Percentiles rank a stretch among this genome's conserved stretches.
These are phyloP conservation scores for Barbatosphaeria neglecta DNA, from an alignment of 495 filamentous ascomycete species.

Conservation along the genomic window DNA sequence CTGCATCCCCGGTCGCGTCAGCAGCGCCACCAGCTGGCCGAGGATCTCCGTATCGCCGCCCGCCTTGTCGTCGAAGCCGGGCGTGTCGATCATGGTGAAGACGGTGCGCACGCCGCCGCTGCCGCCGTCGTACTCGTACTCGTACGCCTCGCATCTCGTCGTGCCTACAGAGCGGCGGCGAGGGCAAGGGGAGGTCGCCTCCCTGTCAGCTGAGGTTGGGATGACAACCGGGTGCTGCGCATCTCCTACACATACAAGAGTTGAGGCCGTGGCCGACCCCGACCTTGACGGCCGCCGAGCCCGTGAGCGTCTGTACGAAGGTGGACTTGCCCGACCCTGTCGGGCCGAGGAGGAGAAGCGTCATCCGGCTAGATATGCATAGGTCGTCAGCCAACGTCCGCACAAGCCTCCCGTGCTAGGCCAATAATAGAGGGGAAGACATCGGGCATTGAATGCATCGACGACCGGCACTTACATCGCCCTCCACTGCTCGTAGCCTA, in stretches of 20 bases:
- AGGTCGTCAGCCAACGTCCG: no score
- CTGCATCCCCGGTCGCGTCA: neutral
- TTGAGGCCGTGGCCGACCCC: neutral
- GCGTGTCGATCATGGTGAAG: conserved; percentile 17
- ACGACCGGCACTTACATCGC: no score
- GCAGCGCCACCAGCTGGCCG: conserved; percentile 18
- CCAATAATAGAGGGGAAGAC: no score
- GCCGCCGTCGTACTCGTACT: neutral
- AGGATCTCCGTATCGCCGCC: conserved; percentile 25
- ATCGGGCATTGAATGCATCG: no score
- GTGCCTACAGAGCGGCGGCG: no score
- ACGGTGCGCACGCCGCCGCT: neutral
- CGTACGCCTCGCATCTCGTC: neutral
- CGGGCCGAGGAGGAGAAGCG: neutral
- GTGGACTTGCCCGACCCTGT: neutral
- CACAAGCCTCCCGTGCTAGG: no score
- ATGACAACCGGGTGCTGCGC: neutral
- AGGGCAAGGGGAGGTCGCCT: neutral
- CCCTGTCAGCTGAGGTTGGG: neutral
- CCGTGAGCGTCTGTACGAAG: neutral
- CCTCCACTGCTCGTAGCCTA: no score
- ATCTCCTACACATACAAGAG: neutral
- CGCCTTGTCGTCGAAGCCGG: conserved; percentile 30
- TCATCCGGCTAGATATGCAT: neutral
- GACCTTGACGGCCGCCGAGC: neutral